phyloP scores from a whole-genome alignment of 768 basidiomycete species.

The Leccinellum rugosiceps region DNA sequence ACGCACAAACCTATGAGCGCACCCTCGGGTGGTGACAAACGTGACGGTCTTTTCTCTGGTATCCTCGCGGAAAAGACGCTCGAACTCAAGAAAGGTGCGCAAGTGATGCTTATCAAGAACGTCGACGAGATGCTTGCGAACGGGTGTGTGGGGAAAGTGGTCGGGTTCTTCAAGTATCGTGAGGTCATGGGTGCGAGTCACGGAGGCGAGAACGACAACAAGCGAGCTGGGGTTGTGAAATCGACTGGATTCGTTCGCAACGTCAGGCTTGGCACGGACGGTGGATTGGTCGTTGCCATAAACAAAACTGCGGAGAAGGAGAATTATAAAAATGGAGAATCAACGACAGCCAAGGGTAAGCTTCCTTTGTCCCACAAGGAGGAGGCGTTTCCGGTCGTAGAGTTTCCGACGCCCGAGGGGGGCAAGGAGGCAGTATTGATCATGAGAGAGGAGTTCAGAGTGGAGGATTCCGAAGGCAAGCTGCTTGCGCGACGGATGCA shows the following conservation, averaged over 20 bases:
- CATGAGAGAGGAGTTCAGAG: constrained; percentile 50
- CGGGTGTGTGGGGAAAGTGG: constrained; percentile 59
- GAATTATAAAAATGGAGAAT: background rate
- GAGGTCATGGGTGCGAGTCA: constrained; percentile 15
- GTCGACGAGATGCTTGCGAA: constrained; percentile 61
- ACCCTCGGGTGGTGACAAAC: constrained; percentile 29
- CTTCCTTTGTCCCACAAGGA: constrained; percentile 33
- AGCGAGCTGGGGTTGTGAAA: constrained; percentile 22
- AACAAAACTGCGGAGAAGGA: background rate
- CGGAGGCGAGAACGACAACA: constrained; percentile 23
- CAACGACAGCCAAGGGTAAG: constrained; percentile 18
- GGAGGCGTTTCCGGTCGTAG: constrained; percentile 45
- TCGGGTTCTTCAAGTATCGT: constrained; percentile 45
- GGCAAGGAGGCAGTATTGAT: constrained; percentile 46
- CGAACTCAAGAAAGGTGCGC: constrained; percentile 56
- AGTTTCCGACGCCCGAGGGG: constrained; percentile 41
- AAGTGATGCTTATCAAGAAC: constrained; percentile 74
- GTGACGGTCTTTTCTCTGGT: constrained; percentile 54
- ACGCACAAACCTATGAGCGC: constrained; percentile 25
- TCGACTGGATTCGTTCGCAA: constrained; percentile 35
- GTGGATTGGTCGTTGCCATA: background rate
- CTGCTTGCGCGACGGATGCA: constrained; percentile 47
- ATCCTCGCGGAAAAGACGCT: constrained; percentile 59
- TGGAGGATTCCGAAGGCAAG: constrained; percentile 51
- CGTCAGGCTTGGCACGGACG: constrained; percentile 13